These are phyloP conservation scores for Pisolithus microcarpus DNA, from an alignment of 768 basidiomycete genomes.

Conservation along the genomic window DNA sequence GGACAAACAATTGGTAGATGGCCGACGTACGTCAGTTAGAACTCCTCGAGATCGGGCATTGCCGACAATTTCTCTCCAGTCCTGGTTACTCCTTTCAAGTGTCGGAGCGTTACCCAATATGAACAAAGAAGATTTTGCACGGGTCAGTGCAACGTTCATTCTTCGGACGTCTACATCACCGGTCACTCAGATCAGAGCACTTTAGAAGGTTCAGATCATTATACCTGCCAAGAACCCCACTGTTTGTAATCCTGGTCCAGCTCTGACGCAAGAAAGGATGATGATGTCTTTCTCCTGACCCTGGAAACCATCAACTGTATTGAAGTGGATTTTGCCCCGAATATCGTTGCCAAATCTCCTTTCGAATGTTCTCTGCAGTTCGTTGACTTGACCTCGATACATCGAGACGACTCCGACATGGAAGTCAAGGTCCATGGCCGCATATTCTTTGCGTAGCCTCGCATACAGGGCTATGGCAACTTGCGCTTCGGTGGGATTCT, in stretches of 20 bases:
- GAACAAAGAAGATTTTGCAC: constrained; percentile 90
- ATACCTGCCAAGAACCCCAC: constrained; percentile 87
- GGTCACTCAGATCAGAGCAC: constrained; percentile 1
- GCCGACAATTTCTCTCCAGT: constrained; percentile 70
- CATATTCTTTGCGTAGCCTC: constrained; percentile 59
- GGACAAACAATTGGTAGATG: not conserved
- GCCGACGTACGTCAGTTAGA: constrained; percentile 49
- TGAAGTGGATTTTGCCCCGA: constrained; percentile 74
- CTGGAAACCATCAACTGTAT: constrained; percentile 98
- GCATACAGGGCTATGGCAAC: constrained; percentile 73
- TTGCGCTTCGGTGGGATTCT: constrained; percentile 67
- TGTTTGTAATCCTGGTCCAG: constrained; percentile 72
- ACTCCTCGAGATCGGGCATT: constrained; percentile 65
- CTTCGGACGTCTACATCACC: constrained; percentile 57
- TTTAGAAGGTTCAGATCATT: constrained; percentile 3
- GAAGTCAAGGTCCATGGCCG: constrained; percentile 45
- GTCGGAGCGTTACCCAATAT: constrained; percentile 89
- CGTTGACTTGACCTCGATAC: constrained; percentile 85
- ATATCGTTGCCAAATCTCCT: constrained; percentile 67
- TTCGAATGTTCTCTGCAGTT: constrained; percentile 64
- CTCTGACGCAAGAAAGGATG: constrained; percentile 93
- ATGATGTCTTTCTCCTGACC: constrained; percentile 99
- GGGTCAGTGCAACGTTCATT: constrained; percentile 99
- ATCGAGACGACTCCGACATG: constrained; percentile 78
- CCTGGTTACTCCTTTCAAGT: constrained; percentile 74